Evolutionary conservation across 257 asterid species (phyloP).

Genomic region (Petunia axillaris): DNA sequence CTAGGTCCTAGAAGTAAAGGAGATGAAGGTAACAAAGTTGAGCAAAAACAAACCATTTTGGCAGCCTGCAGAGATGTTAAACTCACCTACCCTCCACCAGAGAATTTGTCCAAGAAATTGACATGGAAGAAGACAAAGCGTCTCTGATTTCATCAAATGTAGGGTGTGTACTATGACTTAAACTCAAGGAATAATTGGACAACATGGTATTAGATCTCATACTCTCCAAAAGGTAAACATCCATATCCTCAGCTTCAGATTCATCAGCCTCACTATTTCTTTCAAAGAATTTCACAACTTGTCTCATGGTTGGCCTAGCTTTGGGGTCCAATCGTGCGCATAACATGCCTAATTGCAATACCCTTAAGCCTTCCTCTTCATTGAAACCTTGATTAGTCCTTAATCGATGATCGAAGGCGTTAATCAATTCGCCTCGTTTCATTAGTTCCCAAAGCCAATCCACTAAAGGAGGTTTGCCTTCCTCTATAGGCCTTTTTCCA

Average conservation of each 20-base stretch:
- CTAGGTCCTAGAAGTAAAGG: neutral
- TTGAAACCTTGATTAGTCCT: conserved; percentile 40
- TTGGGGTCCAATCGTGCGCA: conserved; percentile 57
- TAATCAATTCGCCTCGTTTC: conserved; percentile 45
- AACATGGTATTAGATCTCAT: conserved; percentile 48
- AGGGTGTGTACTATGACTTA: conserved; percentile 53
- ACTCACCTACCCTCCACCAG: conserved; percentile 61
- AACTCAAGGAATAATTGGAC: conserved; percentile 44
- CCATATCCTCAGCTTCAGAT: conserved; percentile 51
- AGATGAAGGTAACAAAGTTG: neutral
- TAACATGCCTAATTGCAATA: conserved; percentile 59
- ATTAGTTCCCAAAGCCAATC: conserved; percentile 63
- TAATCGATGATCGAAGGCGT: conserved; percentile 42
- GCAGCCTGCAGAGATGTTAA: neutral
- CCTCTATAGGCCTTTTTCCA: conserved; percentile 62
- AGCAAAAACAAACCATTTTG: neutral
- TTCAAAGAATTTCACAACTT: conserved; percentile 58
- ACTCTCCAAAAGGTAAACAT: conserved; percentile 43
- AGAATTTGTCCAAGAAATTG: conserved; percentile 60
- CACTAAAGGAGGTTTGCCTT: conserved; percentile 52
- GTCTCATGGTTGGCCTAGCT: conserved; percentile 72
- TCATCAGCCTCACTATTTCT: conserved; percentile 49
- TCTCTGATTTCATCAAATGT: conserved; percentile 57
- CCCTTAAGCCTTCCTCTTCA: conserved; percentile 49
- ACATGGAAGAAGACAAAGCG: conserved; percentile 49